A percentile compares a stretch with the other conserved stretches of the same genome.
Evolutionary conservation across 2,329 filamentous ascomycete species (phyloP).

Genomic region (Cordyceps javanica): DNA sequence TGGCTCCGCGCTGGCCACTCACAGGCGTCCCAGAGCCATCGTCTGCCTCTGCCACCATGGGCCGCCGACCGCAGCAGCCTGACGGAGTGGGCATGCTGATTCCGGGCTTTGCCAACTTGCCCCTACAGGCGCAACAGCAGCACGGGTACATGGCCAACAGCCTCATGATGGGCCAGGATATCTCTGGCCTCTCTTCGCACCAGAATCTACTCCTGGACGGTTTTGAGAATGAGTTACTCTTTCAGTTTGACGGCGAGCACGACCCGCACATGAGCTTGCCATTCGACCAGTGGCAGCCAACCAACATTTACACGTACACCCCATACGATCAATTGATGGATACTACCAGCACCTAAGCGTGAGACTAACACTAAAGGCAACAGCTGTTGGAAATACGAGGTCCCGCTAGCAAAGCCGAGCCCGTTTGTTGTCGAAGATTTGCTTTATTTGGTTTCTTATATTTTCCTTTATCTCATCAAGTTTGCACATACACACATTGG

Average conservation of each 20-base stretch:
- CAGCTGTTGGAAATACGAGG: background rate
- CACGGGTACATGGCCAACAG: constrained; percentile 1
- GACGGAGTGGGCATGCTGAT: constrained; percentile 37
- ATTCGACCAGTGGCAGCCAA: background rate
- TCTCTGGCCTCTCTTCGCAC: background rate
- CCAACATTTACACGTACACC: constrained; percentile 12
- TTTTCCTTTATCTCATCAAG: too few species aligned
- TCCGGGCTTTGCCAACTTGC: constrained; percentile 32
- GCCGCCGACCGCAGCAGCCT: constrained; percentile 17
- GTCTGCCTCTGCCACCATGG: constrained; percentile 14
- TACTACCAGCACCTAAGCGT: background rate
- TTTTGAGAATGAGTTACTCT: constrained; percentile 40
- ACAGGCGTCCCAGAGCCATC: background rate
- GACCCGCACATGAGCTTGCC: background rate
- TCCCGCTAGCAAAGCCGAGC: too few species aligned
- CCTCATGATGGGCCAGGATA: background rate
- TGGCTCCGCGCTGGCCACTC: background rate
- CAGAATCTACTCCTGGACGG: constrained; percentile 31
- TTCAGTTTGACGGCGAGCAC: constrained; percentile 33
- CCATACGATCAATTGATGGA: constrained; percentile 6
- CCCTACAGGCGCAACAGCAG: constrained; percentile 12
- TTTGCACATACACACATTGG: too few species aligned
- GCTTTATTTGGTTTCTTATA: too few species aligned
- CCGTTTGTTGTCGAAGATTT: too few species aligned
- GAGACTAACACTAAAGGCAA: background rate